Conservation (phyloP, 2,329 filamentous ascomycete genomes). For the Dactylellina leptospora region DNA sequence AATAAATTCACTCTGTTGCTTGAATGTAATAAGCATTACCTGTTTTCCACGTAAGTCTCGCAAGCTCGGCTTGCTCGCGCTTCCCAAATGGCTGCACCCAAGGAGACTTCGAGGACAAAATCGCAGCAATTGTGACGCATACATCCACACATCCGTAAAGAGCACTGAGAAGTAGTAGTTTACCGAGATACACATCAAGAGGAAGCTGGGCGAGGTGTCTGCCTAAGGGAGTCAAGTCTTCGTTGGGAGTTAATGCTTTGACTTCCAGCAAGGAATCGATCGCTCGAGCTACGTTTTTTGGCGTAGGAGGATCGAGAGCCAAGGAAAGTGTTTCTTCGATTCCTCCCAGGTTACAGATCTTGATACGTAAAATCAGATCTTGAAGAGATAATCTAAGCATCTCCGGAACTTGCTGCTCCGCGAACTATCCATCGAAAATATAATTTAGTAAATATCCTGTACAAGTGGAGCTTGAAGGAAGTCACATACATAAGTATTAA, state of each 20-base stretch:
- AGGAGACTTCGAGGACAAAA: constrained; percentile 91
- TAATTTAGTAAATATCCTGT: constrained; percentile 17
- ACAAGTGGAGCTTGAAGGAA: neutral
- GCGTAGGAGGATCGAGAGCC: constrained; percentile 86
- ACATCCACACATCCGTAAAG: constrained; percentile 93
- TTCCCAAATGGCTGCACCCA: constrained; percentile 88
- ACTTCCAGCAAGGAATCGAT: constrained; percentile 87
- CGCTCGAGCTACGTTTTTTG: constrained; percentile 90
- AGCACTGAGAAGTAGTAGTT: constrained; percentile 84
- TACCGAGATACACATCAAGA: constrained; percentile 92
- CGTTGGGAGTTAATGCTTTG: constrained; percentile 75
- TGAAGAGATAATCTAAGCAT: constrained; percentile 94
- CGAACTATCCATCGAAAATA: constrained; percentile 67
- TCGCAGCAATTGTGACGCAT: constrained; percentile 87
- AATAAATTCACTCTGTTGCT: neutral
- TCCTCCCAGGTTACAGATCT: constrained; percentile 93
- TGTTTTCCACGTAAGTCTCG: constrained; percentile 79
- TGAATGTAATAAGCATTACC: constrained; percentile 60
- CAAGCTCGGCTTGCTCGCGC: constrained; percentile 80
- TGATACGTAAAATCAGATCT: constrained; percentile 92
- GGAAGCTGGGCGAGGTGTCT: constrained; percentile 86
- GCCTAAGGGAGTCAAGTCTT: constrained; percentile 87
- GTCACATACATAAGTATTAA: constrained; percentile 71
- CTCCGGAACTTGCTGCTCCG: constrained; percentile 93
- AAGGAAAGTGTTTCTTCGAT: constrained; percentile 89